Evolutionary conservation across 1,284 basidiomycete species (phyloP).

Genomic region (Cryptococcus depauperatus): DNA sequence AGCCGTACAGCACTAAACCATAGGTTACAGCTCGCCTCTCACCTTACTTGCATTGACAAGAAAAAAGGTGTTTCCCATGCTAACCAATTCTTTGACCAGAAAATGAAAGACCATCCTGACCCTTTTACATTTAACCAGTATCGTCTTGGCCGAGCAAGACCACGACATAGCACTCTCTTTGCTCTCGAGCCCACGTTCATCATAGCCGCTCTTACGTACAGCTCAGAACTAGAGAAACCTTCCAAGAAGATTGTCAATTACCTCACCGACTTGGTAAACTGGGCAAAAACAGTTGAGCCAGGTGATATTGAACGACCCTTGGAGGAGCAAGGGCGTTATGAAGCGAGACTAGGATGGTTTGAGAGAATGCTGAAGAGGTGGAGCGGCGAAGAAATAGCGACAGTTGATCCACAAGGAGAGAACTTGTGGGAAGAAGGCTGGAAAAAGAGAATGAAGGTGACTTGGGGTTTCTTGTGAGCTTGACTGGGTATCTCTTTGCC

Average conservation of each 20-base stretch:
- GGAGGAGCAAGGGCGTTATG: conserved; percentile 21
- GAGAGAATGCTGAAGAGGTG: conserved; percentile 20
- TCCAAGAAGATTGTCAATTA: conserved; percentile 6
- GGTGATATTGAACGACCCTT: conserved; percentile 20
- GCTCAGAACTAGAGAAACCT: background rate
- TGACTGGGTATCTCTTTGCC: too few relatives aligned
- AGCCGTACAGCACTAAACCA: too few relatives aligned
- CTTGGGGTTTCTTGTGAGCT: conserved; percentile 24
- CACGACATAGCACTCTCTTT: conserved; percentile 31
- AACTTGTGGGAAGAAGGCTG: conserved; percentile 28
- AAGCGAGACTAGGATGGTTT: conserved; percentile 21
- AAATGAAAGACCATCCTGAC: conserved; percentile 7
- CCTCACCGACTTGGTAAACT: conserved; percentile 15
- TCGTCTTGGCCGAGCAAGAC: conserved; percentile 20
- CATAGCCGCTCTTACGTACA: conserved; percentile 13
- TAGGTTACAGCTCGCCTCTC: conserved; percentile 20
- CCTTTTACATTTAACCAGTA: conserved; percentile 15
- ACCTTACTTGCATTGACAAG: conserved; percentile 16
- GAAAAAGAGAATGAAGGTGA: conserved; percentile 20
- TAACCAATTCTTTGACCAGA: background rate
- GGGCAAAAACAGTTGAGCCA: conserved; percentile 13
- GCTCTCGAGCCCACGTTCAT: conserved; percentile 28
- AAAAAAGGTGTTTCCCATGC: conserved; percentile 11
- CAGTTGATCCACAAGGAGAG: conserved; percentile 17
- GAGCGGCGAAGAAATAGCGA: conserved; percentile 5